A percentile compares a stretch with the other conserved stretches of the same genome.
phyloP scores from a whole-genome alignment of 345 rosid genomes.

The Cardamine occulta region DNA sequence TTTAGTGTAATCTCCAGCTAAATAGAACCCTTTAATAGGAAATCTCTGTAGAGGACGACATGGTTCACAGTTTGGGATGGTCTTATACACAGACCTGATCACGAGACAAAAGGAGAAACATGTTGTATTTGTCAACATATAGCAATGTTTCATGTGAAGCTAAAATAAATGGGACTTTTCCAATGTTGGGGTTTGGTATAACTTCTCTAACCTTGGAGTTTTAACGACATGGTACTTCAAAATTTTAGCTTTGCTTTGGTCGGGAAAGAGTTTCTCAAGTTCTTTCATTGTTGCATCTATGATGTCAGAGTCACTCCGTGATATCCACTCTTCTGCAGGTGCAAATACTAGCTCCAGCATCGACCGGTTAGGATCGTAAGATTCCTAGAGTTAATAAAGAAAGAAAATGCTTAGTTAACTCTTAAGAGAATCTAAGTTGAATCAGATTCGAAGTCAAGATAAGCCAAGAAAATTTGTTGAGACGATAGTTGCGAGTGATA shows the following conservation, averaged over 20 bases:
- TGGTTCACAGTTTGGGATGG: conserved; percentile 85
- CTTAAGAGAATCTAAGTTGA: neutral
- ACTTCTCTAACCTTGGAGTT: conserved; percentile 77
- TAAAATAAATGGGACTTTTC: neutral
- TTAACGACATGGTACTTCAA: conserved; percentile 88
- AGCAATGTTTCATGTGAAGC: neutral
- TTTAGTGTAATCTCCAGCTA: conserved; percentile 94
- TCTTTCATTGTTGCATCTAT: conserved; percentile 94
- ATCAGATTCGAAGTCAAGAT: neutral
- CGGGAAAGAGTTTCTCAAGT: conserved; percentile 95
- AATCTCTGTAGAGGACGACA: conserved; percentile 93
- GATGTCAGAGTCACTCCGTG: conserved; percentile 73
- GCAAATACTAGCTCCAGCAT: conserved; percentile 98
- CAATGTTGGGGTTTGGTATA: neutral
- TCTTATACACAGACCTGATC: conserved; percentile 92
- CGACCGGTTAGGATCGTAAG: conserved; percentile 82
- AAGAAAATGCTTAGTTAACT: neutral
- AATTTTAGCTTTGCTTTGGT: conserved; percentile 91
- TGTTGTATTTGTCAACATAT: no score
- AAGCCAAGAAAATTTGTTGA: neutral
- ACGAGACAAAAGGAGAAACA: neutral
- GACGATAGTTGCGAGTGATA: no score
- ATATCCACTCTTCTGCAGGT: conserved; percentile 96
- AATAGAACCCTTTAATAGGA: conserved; percentile 81
- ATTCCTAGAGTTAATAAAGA: conserved; percentile 56